phyloP scores from a whole-genome alignment of 148 eudicot genomes.

The Rhododendron williamsianum region DNA sequence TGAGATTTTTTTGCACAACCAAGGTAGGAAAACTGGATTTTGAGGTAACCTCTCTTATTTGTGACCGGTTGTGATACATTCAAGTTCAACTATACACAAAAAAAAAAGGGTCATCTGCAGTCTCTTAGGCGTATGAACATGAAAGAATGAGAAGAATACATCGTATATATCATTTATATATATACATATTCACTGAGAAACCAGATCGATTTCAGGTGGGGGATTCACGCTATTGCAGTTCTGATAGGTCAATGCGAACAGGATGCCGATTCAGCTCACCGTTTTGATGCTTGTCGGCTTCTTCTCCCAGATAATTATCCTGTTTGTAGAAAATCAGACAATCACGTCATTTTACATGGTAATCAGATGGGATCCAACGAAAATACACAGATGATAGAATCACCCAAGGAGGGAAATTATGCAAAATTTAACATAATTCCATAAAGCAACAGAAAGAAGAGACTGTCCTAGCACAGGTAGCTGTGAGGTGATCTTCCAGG shows the following conservation, averaged over 20 bases:
- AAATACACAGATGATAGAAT: not conserved
- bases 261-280: conserved; percentile 16
- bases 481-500: not conserved
- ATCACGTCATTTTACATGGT: not conserved
- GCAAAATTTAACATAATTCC: not conserved
- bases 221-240: not conserved
- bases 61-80: not conserved
- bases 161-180: not conserved
- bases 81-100: conserved; percentile 6
- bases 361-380: not conserved
- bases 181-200: conserved; percentile 13
- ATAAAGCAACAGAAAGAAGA: not conserved
- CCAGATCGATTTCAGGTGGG: not conserved
- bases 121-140: not conserved
- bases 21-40: not conserved
- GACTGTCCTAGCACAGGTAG: not conserved
- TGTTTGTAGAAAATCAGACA: conserved; percentile 13
- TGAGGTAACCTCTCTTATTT: conserved; percentile 13
- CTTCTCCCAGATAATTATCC: conserved; percentile 27
- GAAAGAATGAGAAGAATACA: conserved; percentile 19
- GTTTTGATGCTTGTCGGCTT: conserved; percentile 19
- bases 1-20: not conserved
- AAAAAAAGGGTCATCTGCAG: not conserved
- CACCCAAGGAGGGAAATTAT: not conserved
- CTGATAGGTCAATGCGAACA: not conserved